These are phyloP conservation scores for Tetrastigma voinierianum DNA, from an alignment of 164 flowering plant genomes.

Conservation along the genomic window DNA sequence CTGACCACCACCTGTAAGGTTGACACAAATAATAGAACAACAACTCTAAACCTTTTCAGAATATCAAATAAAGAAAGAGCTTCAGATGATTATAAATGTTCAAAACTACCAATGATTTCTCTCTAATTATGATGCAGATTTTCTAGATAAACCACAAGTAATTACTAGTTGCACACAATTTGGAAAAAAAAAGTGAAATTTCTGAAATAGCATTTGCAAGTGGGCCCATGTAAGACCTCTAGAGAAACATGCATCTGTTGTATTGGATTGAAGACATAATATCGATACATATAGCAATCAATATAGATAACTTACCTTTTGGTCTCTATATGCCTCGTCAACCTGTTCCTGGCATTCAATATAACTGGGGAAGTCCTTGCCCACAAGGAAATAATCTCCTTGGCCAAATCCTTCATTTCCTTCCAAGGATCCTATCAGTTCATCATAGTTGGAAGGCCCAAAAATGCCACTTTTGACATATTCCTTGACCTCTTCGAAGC, in stretches of 20 bases:
- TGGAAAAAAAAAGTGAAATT: neutral
- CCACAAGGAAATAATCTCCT: slow-evolving; percentile 92
- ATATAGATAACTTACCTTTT: slow-evolving; percentile 46
- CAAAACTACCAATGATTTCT: too few relatives aligned
- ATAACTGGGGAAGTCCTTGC: slow-evolving; percentile 91
- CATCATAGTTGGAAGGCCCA: slow-evolving; percentile 63
- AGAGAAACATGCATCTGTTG: too few relatives aligned
- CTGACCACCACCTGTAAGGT: too few relatives aligned
- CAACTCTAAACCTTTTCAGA: too few relatives aligned
- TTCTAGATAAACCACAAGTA: neutral
- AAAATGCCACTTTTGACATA: slow-evolving; percentile 76
- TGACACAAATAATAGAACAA: too few relatives aligned
- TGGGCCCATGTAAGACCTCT: neutral
- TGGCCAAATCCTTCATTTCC: slow-evolving; percentile 88
- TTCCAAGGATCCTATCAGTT: slow-evolving; percentile 82
- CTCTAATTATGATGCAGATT: too few relatives aligned
- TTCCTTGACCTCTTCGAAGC: slow-evolving; percentile 82
- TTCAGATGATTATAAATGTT: too few relatives aligned
- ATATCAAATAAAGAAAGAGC: too few relatives aligned
- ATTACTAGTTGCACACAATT: neutral
- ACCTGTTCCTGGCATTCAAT: slow-evolving; percentile 90
- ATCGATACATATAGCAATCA: neutral
- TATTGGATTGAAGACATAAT: neutral
- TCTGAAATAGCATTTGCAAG: neutral
- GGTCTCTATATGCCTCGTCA: slow-evolving; percentile 78